Base-by-base conservation (phyloP, 73 alveolate species). In the Tetrahymena borealis region DNA sequence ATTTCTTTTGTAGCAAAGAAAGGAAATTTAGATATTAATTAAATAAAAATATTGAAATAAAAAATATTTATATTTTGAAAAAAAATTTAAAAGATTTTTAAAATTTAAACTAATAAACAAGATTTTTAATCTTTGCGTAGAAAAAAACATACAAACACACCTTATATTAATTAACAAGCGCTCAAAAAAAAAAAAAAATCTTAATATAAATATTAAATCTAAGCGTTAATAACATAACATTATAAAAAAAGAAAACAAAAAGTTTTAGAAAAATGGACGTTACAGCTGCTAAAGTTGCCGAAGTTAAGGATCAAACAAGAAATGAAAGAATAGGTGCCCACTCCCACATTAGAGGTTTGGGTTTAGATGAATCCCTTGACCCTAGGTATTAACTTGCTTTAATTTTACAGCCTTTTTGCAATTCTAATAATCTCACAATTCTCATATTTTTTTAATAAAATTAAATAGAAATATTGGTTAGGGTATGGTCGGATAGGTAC, bases 401-500 rank as follows among this genome's bases (percentile, higher is more conserved):
- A 24, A 7, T 24, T 7, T 60, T 60, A 5, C 28, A 35, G 28
- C n/a, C n/a, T 60, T 24, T 60, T 42, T 12, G 7, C 79, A 60
- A 60, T 60, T 4, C 2, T 3, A 5, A 60, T 60, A 2, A 60
- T 60, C 37, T n/a, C 35, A 6, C 3, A 35, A 60, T 60, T n/a
- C 85, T 60, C n/a, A 60, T 60, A 2, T 60, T 60, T 60, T 24
- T 60, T 60, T 60, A 24, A 60, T 60, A 24, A n/a, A n/a, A n/a
- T n/a, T n/a, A n/a, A 60, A 60, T 60, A 60, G 99, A 90, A 95
- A 97, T 94, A 96, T 96, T 92, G 96, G 99, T 20, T 98, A 98
- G 94, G 99, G 99, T 40, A 97, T 99, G 99, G 99, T 99, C 33
- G 99, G 99, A 90, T 98, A 98, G 96, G 97, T 97, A 94, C 90